Evolutionary conservation across 257 asterid genomes (phyloP).

Genomic region (Forsythia viridissima): DNA sequence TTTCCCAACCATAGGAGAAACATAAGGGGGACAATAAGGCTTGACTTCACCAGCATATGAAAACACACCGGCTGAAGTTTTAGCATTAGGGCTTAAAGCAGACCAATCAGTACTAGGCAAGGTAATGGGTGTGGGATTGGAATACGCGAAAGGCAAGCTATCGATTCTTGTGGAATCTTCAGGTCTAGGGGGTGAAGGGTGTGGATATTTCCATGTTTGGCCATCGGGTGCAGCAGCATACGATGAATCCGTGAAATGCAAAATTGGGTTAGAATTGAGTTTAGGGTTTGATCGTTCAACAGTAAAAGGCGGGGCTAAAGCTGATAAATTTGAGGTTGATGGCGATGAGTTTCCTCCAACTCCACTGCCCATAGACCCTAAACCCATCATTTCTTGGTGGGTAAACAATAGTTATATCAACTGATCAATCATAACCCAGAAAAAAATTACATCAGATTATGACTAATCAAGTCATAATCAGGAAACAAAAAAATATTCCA

Average conservation of each 20-base stretch:
- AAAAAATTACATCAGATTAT: constrained; percentile 12
- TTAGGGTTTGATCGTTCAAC: constrained; percentile 69
- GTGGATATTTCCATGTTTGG: constrained; percentile 55
- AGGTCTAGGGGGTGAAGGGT: constrained; percentile 47
- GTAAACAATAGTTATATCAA: constrained; percentile 12
- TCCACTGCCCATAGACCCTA: constrained; percentile 52
- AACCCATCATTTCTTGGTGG: constrained; percentile 62
- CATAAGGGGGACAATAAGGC: constrained; percentile 50
- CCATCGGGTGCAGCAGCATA: constrained; percentile 42
- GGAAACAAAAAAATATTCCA: background rate
- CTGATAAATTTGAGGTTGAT: constrained; percentile 75
- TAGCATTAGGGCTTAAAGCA: constrained; percentile 27
- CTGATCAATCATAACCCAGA: constrained; percentile 41
- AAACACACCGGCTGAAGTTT: constrained; percentile 27
- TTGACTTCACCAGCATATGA: constrained; percentile 47
- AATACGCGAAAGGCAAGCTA: constrained; percentile 32
- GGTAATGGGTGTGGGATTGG: constrained; percentile 37
- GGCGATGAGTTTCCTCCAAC: constrained; percentile 56
- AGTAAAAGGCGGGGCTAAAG: constrained; percentile 96
- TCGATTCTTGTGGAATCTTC: constrained; percentile 49
- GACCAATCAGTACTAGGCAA: constrained; percentile 47
- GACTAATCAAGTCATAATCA: background rate
- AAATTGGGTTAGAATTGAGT: constrained; percentile 43
- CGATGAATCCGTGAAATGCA: constrained; percentile 45
- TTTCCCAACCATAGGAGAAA: constrained; percentile 42